phyloP scores from a whole-genome alignment of 257 asterid species.

The Solanum pinnatisectum region DNA sequence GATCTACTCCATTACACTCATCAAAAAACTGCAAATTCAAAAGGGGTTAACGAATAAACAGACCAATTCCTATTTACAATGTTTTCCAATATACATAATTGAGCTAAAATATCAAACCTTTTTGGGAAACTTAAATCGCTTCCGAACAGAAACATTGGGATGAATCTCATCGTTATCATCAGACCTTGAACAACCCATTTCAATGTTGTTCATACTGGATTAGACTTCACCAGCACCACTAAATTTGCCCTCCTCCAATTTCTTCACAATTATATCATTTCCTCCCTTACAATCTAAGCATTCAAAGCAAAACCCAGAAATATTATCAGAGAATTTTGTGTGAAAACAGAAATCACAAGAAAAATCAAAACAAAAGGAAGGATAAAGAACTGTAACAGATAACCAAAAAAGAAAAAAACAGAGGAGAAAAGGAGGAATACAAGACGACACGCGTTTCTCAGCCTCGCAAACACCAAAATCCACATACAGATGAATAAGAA shows the following conservation, averaged over 20 bases:
- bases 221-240: background rate
- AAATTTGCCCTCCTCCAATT: background rate
- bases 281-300: background rate
- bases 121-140: constrained; percentile 24
- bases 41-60: background rate
- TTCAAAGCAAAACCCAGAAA: background rate
- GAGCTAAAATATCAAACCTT: constrained; percentile 30
- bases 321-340: background rate
- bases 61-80: background rate
- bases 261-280: background rate
- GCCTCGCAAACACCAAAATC: constrained; percentile 14
- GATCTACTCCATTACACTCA: constrained; percentile 36
- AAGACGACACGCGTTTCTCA: constrained; percentile 28
- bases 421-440: constrained; percentile 20
- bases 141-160: constrained; percentile 12
- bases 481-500: constrained; percentile 21
- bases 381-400: background rate
- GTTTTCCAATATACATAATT: background rate
- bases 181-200: constrained; percentile 49
- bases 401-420: background rate
- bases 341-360: background rate
- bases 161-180: constrained; percentile 42
- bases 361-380: background rate
- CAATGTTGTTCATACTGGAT: constrained; percentile 4
- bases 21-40: constrained; percentile 45